These are phyloP conservation scores for Leavenworthia alabamica DNA, from an alignment of 345 rosid species.

Conservation along the genomic window DNA sequence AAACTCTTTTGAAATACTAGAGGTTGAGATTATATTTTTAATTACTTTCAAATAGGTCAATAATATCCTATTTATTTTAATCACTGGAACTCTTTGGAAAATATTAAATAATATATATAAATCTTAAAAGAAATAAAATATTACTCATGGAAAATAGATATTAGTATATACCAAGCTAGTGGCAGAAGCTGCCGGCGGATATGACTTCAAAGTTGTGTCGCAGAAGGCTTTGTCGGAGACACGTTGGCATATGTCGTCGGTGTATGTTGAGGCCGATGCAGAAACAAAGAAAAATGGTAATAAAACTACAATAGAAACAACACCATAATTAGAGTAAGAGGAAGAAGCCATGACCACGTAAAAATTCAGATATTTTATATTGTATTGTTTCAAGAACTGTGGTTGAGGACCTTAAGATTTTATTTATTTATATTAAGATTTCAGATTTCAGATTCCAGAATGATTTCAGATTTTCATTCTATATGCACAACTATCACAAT, in stretches of 20 bases:
- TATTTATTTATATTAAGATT: too few species aligned
- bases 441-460: too few species aligned
- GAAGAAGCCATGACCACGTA: neutral
- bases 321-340: neutral
- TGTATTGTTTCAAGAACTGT: neutral
- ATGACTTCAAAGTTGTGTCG: neutral
- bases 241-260: neutral
- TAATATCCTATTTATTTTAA: too few species aligned
- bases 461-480: neutral
- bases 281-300: neutral
- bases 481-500: neutral
- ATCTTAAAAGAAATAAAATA: too few species aligned
- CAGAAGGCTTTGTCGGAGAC: constrained; percentile 4
- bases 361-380: neutral
- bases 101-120: neutral
- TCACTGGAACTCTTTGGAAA: too few species aligned
- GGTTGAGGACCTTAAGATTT: neutral
- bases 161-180: constrained; percentile 1
- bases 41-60: too few species aligned
- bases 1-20: too few species aligned
- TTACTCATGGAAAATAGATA: neutral
- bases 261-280: neutral
- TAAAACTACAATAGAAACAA: neutral
- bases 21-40: too few species aligned
- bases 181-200: constrained; percentile 2